phyloP scores from a whole-genome alignment of 1,284 basidiomycete genomes.

The Melampsora larici-populina region DNA sequence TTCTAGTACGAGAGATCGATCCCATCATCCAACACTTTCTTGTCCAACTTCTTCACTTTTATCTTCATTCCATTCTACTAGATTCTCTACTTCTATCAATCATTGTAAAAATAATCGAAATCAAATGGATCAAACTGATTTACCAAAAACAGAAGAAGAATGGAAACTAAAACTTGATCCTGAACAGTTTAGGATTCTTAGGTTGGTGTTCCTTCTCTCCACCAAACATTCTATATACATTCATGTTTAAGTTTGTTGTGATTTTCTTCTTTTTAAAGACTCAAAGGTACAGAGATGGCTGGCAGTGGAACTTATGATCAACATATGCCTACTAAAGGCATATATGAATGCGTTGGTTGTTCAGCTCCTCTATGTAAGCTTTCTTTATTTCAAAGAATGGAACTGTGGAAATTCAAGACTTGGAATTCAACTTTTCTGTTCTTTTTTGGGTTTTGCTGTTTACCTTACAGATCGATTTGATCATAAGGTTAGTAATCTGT shows the following conservation, averaged over 20 bases:
- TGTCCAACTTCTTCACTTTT: too few relatives aligned
- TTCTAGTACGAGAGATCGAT: too few relatives aligned
- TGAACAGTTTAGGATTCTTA: constrained; percentile 35
- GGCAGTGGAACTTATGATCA: constrained; percentile 28
- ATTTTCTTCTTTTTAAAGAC: neutral
- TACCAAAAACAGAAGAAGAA: constrained; percentile 34
- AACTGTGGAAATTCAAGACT: neutral
- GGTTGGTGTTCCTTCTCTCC: constrained; percentile 5
- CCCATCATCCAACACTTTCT: too few relatives aligned
- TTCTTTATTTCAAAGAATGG: constrained; percentile 2
- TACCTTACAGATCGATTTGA: constrained; percentile 35
- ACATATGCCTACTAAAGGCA: constrained; percentile 40
- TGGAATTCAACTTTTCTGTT: neutral
- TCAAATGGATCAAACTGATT: too few relatives aligned
- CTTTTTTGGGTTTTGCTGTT: neutral
- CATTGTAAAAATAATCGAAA: too few relatives aligned
- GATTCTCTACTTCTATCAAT: too few relatives aligned
- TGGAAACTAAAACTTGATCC: constrained; percentile 32
- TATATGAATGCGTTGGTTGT: constrained; percentile 55
- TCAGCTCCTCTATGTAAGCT: constrained; percentile 53
- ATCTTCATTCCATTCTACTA: too few relatives aligned
- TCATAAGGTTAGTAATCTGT: constrained; percentile 19
- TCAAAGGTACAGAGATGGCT: constrained; percentile 30
- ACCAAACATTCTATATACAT: neutral
- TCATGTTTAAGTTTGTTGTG: neutral